phyloP scores from a whole-genome alignment of 2,329 filamentous ascomycete genomes.

The Stemphylium beticola region DNA sequence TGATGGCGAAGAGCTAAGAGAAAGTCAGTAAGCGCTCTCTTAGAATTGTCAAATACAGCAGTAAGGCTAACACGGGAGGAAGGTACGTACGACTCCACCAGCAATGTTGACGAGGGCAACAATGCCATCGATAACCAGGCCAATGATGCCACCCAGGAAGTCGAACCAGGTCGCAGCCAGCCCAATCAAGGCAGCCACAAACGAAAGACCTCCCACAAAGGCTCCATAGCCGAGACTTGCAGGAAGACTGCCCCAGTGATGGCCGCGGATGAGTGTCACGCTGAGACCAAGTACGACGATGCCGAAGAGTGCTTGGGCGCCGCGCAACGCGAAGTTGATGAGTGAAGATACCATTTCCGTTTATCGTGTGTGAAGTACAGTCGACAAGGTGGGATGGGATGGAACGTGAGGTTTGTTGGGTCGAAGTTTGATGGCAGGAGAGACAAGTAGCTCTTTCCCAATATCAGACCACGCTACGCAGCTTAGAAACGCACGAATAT shows the following conservation, averaged over 20 bases:
- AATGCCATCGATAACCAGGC: neutral
- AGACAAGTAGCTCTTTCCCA: neutral
- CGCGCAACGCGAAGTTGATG: slow-evolving; percentile 4
- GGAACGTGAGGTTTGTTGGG: neutral
- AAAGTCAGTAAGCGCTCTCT: neutral
- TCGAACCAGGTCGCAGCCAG: neutral
- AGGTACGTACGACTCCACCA: slow-evolving; percentile 6
- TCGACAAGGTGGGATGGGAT: neutral
- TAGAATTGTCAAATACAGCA: neutral
- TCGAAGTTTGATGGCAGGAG: neutral
- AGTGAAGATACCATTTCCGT: neutral
- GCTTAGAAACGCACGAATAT: neutral
- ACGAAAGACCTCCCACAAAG: slow-evolving; percentile 1
- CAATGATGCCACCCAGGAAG: slow-evolving; percentile 1
- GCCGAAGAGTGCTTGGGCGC: slow-evolving; percentile 8
- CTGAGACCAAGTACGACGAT: slow-evolving; percentile 7
- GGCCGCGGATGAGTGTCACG: slow-evolving; percentile 1
- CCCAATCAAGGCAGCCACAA: slow-evolving; percentile 1
- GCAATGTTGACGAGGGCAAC: slow-evolving; percentile 5
- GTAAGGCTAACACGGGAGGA: neutral
- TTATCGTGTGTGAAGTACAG: neutral
- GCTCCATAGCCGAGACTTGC: slow-evolving; percentile 3
- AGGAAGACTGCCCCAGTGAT: slow-evolving; percentile 4
- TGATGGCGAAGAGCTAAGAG: slow-evolving; percentile 27
- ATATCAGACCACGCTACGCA: neutral